A percentile compares a stretch with the other conserved stretches of the same genome.
Conservation (phyloP, 495 filamentous ascomycete genomes). For the Talaromyces adpressus region DNA sequence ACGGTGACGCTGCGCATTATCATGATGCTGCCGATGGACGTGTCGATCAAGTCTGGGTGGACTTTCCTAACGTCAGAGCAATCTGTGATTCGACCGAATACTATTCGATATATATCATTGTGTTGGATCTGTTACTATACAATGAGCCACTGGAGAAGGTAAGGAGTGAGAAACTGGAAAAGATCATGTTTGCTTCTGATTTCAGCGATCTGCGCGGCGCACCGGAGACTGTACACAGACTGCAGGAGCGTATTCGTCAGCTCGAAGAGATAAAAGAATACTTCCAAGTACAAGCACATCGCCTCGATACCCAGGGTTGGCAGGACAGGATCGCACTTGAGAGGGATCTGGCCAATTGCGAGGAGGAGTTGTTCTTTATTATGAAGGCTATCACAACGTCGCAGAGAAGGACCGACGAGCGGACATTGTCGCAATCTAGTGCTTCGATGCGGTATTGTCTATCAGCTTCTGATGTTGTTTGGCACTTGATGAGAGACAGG, state of each 20-base stretch:
- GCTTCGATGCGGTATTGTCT: constrained; percentile 86
- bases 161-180: constrained; percentile 84
- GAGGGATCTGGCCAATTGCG: constrained; percentile 77
- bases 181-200: constrained; percentile 99
- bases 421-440: constrained; percentile 55
- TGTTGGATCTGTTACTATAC: constrained; percentile 88
- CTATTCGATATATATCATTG: constrained; percentile 95
- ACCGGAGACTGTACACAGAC: constrained; percentile 83
- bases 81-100: constrained; percentile 95
- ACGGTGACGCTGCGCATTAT: constrained; percentile 25
- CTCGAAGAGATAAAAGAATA: constrained; percentile 95
- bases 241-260: constrained; percentile 88
- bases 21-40: constrained; percentile 55
- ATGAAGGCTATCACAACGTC: constrained; percentile 99
- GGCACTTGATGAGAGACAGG: constrained; percentile 85
- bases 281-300: constrained; percentile 86
- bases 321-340: constrained; percentile 80
- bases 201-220: constrained; percentile 95
- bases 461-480: constrained; percentile 85
- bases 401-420: constrained; percentile 77
- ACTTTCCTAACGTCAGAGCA: constrained; percentile 87
- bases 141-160: constrained; percentile 95
- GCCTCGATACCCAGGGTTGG: constrained; percentile 86
- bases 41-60: constrained; percentile 93
- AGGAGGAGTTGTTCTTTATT: constrained; percentile 98